phyloP scores from a whole-genome alignment of 257 asterid genomes.

The Solanum virginianum region DNA sequence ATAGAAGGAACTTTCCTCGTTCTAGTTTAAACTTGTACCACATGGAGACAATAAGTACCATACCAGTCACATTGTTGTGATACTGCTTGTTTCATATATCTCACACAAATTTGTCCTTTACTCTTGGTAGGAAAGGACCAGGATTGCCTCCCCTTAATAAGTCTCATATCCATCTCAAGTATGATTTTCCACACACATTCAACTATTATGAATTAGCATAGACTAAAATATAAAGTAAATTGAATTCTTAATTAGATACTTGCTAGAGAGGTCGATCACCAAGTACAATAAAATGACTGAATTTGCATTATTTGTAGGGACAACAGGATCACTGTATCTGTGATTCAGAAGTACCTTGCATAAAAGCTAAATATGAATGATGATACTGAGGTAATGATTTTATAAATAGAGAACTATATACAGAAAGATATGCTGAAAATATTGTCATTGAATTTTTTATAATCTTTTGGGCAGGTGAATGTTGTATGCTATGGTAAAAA shows the following conservation, averaged over 20 bases:
- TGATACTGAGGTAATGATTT: too few relatives aligned
- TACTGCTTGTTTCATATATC: not conserved
- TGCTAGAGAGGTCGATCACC: too few relatives aligned
- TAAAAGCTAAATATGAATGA: not conserved
- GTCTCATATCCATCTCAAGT: not conserved
- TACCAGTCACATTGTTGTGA: not conserved
- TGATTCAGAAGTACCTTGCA: not conserved
- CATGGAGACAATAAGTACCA: not conserved
- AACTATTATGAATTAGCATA: not conserved
- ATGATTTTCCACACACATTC: not conserved
- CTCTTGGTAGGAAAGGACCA: not conserved
- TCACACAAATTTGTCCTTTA: not conserved
- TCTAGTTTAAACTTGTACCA: not conserved
- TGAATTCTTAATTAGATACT: too few relatives aligned
- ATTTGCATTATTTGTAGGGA: not conserved
- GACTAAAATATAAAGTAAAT: too few relatives aligned
- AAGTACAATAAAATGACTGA: not conserved
- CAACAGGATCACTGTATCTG: not conserved
- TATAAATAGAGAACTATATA: too few relatives aligned
- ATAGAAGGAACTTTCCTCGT: not conserved
- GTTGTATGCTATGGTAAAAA: not conserved
- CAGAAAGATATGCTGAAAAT: not conserved
- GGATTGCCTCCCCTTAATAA: not conserved
- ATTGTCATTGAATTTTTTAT: not conserved
- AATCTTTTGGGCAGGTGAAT: not conserved